Evolutionary conservation across 176 grass and related monocot genomes (phyloP), one percentile per base, ranked within the genome.

Genomic region (Tillandsia leiboldiana): DNA sequence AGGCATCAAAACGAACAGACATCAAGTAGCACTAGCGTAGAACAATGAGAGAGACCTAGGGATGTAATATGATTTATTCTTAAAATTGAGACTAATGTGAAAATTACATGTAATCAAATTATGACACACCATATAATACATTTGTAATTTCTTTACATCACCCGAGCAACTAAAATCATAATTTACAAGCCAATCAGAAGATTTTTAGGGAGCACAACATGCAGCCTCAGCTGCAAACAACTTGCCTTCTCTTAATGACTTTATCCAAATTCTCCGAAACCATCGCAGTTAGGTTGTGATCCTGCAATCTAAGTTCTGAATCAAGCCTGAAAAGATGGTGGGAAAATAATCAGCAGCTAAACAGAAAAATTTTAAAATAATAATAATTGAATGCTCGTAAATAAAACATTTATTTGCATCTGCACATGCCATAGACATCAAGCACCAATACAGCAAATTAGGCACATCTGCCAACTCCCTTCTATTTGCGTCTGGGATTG

Each of bases 201-300:
- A 64, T 71, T 70, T 63, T 29, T 1, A 3, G 8, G 12, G 70
- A 8, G 48, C 20, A 20, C 20, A 26, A 13, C 33, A 72, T 65
- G 70, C 58, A 79, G 47, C 56, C 66, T 92, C 73, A 89, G 76
- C 68, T 76, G 63, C 87, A 90, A 49, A 78, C 65, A 69, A 85
- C 59, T 75, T 81, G 87, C 70, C 62, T 66, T 57, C 84, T 63
- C 77, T 88, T 96, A 24, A 73, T 81, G 15, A 86, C 49, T 79
- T 80, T 89, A 57, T 84, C 84, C 62, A 93, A 86, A 28, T 93
- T 99, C 61, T 93, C 89, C 12, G 84, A 90, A 77, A 99, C 89
- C 3, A 70, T 79, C 48, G 73, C 77, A 52, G 87, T 99, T 64
- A 99, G 84, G 77, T 99, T 99, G 24, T 59, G 82, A 71, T 99